Evolutionary conservation across 2,329 filamentous ascomycete species (phyloP), one percentile per base, ranked within the genome.

Genomic region (Colletotrichum paranaense): DNA sequence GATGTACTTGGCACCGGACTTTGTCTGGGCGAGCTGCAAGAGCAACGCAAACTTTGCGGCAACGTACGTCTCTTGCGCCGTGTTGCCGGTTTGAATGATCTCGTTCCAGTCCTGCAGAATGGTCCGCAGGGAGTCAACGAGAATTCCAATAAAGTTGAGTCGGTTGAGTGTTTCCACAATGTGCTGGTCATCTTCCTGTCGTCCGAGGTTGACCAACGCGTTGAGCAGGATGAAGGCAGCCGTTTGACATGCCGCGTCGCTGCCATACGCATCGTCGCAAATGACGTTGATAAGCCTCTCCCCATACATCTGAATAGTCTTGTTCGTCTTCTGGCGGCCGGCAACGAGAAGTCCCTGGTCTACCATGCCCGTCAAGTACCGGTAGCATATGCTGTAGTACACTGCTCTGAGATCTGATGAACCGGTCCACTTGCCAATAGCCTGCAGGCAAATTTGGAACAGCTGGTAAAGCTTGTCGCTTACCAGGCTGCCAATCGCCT

Each of bases 381-480:
- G 91, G 81, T 95, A 96, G 84, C 94, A 95, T 77, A 98, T 97
- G 78, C 93, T 93, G 82, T 98, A 99, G 83, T 97, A 96, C 26
- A 94, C 89, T 71, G 97, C 92, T 63, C 97, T 92, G 52, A 99
- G 85, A 67, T 91, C 88, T 19, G 93, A 86, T 66, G 90, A 92
- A 5, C 92, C 92, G 1, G 92, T 89, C 79, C 93, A 92, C 74
- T 93, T 92, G 76, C 92, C 91, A 67, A 97, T 93, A 5, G 95
- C 94, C 77, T 92, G 90, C 16, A 98, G 87, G 74, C 94, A 95
- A 52, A 95, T 90, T 75, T 97, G 94, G 87, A 99, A 98, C 4
- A 98, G 89, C 79, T 98, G 93, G 79, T 95, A 95, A 0, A 98
- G 88, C 79, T 97, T 94, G 80, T 98, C 96, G 79, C 95, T 94